phyloP scores from a whole-genome alignment of 2,329 filamentous ascomycete genomes.

The Penicillium digitatum region DNA sequence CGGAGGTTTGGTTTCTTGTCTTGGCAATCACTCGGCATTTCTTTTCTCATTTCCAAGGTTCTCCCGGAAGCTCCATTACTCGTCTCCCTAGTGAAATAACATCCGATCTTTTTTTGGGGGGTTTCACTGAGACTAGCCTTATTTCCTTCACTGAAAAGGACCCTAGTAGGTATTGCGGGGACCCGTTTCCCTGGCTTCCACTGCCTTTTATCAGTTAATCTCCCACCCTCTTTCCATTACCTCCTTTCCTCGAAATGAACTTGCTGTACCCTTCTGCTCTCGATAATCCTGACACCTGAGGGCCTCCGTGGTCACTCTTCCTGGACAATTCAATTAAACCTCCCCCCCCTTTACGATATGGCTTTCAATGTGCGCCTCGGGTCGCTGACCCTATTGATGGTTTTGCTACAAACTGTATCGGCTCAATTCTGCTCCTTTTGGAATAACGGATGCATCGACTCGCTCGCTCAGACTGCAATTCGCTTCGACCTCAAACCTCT shows the following conservation, averaged over 20 bases:
- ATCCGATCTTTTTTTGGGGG: not conserved
- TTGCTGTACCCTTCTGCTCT: conserved; percentile 22
- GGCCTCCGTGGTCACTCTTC: conserved; percentile 23
- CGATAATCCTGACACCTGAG: conserved; percentile 21
- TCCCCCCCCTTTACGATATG: conserved; percentile 21
- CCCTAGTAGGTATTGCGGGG: conserved; percentile 21
- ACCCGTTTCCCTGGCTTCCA: conserved; percentile 8
- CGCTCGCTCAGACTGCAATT: conserved; percentile 37
- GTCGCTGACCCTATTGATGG: conserved; percentile 13
- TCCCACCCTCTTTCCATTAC: not conserved
- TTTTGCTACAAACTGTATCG: conserved; percentile 20
- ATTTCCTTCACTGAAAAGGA: not conserved
- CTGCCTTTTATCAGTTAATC: conserved; percentile 5
- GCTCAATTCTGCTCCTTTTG: conserved; percentile 38
- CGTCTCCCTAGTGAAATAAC: not conserved
- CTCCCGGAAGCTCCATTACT: not conserved
- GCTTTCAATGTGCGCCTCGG: conserved; percentile 4
- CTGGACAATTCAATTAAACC: conserved; percentile 2
- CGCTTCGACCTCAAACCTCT: conserved; percentile 34
- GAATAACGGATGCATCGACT: conserved; percentile 36
- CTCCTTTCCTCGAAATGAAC: conserved; percentile 17
- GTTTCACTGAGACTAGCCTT: not conserved
- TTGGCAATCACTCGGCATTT: not conserved
- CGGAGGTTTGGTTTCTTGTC: not conserved
- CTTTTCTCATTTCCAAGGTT: not conserved